These are phyloP conservation scores for Penicillium sp. DNA, from an alignment of 2,329 filamentous ascomycete species.

Conservation along the genomic window DNA sequence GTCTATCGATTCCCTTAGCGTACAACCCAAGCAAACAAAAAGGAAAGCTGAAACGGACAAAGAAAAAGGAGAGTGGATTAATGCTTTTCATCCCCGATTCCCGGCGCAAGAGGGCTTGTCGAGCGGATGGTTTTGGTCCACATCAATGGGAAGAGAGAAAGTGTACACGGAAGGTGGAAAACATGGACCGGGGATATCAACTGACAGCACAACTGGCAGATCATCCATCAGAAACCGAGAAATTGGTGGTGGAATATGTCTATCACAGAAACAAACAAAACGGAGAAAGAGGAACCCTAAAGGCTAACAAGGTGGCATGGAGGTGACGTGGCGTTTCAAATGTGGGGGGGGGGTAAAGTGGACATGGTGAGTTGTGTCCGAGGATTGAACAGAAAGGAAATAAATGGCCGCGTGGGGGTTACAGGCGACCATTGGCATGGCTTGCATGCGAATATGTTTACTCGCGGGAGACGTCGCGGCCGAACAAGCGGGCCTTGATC, in stretches of 20 bases:
- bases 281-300: conserved; percentile 4
- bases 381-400: conserved; percentile 16
- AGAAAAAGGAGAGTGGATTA: conserved; percentile 16
- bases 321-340: conserved; percentile 24
- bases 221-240: conserved; percentile 23
- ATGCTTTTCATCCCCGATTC: conserved; percentile 25
- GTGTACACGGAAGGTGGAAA: conserved; percentile 8
- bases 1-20: conserved; percentile 35
- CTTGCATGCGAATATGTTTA: conserved; percentile 32
- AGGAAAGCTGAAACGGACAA: conserved; percentile 17
- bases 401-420: conserved; percentile 8
- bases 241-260: conserved; percentile 23
- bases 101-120: conserved; percentile 7
- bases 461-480: conserved; percentile 75
- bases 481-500: conserved; percentile 96
- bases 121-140: background rate
- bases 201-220: conserved; percentile 14
- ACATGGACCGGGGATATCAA: conserved; percentile 11
- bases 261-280: conserved; percentile 21
- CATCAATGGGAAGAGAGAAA: conserved; percentile 1
- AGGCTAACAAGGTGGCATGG: conserved; percentile 6
- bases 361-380: background rate
- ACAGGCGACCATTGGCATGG: conserved; percentile 11
- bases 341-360: background rate
- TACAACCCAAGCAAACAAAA: conserved; percentile 24